Percentiles rank a stretch among this genome's conserved stretches.
These are phyloP conservation scores for Lagerstroemia speciosa DNA, from an alignment of 345 rosid species.

Conservation along the genomic window DNA sequence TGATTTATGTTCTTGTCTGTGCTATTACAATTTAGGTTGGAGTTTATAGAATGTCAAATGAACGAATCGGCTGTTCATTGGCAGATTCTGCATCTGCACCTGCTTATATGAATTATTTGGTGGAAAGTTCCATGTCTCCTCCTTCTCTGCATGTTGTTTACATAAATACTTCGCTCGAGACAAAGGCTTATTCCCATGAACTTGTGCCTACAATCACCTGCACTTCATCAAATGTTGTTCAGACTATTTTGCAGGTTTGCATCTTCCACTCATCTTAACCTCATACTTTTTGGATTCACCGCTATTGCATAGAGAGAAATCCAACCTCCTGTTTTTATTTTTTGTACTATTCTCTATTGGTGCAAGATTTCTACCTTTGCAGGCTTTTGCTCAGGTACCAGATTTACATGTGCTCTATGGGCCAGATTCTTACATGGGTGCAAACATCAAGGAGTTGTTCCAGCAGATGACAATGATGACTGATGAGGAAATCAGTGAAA, in stretches of 20 bases:
- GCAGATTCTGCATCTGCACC: slow-evolving; percentile 95
- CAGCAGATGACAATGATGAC: slow-evolving; percentile 81
- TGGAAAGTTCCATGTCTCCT: slow-evolving; percentile 47
- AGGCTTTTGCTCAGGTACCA: slow-evolving; percentile 86
- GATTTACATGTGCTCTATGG: slow-evolving; percentile 79
- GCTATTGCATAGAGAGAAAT: background rate
- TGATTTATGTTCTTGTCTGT: background rate
- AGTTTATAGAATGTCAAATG: slow-evolving; percentile 89
- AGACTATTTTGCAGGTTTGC: slow-evolving; percentile 84
- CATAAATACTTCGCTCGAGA: slow-evolving; percentile 82
- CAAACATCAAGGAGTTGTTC: slow-evolving; percentile 74
- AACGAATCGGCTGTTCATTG: slow-evolving; percentile 85
- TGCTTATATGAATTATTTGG: slow-evolving; percentile 70
- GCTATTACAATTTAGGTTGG: slow-evolving; percentile 50
- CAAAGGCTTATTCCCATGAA: slow-evolving; percentile 93
- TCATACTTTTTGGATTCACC: background rate
- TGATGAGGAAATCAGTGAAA: slow-evolving; percentile 74
- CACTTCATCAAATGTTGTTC: slow-evolving; percentile 93
- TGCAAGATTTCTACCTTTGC: slow-evolving; percentile 3
- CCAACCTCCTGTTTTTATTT: background rate
- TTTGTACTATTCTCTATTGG: background rate
- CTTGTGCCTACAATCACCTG: slow-evolving; percentile 96
- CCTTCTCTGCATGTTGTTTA: slow-evolving; percentile 85
- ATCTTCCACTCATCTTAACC: background rate
- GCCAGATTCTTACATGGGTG: slow-evolving; percentile 99